Evolutionary conservation across 306 rosid species (phyloP).

Genomic region (Cucumis hystrix): DNA sequence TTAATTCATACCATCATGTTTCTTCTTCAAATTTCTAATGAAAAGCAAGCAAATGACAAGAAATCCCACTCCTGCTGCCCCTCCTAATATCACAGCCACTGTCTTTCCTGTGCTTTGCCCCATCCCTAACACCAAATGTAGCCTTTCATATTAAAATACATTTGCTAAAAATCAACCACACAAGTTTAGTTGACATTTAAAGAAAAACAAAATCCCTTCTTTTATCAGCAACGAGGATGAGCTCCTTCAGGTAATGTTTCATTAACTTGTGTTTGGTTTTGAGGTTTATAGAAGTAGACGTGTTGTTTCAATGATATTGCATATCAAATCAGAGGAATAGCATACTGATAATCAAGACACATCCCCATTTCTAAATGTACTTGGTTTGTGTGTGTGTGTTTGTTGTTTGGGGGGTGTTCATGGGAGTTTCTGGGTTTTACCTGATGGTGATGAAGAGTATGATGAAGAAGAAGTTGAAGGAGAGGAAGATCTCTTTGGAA

Average conservation of each 20-base stretch:
- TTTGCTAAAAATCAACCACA: not conserved
- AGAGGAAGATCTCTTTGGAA: constrained; percentile 60
- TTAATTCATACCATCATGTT: constrained; percentile 62
- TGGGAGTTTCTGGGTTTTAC: not conserved
- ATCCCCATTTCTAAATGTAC: not conserved
- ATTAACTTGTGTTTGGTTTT: not conserved
- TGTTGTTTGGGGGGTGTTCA: not conserved
- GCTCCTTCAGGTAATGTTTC: not conserved
- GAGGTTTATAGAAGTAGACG: not conserved
- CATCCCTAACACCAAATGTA: constrained; percentile 24
- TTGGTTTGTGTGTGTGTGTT: too few relatives aligned
- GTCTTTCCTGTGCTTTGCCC: constrained; percentile 73
- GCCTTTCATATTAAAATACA: not conserved
- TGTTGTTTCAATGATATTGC: not conserved
- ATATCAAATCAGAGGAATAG: not conserved
- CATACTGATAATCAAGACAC: not conserved
- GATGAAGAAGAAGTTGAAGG: constrained; percentile 15
- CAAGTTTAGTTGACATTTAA: not conserved
- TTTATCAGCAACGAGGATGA: not conserved
- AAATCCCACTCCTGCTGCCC: constrained; percentile 77
- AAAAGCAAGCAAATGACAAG: constrained; percentile 64
- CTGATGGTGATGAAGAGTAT: constrained; percentile 21
- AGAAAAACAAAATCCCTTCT: not conserved
- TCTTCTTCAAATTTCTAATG: constrained; percentile 64
- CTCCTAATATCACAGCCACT: constrained; percentile 84